These are phyloP conservation scores for Groenewaldozyma tartarivorans DNA, from an alignment of 805 yeast genomes.

Conservation along the genomic window DNA sequence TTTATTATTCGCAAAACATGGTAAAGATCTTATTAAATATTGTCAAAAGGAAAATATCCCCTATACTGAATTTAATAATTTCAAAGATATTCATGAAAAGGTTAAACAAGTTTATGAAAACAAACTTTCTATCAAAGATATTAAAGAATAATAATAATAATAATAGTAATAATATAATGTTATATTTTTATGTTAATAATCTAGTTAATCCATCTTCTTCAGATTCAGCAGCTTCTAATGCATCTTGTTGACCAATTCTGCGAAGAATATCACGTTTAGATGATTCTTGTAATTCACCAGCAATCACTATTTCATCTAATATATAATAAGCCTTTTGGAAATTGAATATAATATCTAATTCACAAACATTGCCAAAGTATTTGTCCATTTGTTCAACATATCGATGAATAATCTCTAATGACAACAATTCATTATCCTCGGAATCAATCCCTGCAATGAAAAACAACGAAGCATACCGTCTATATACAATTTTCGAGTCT, in stretches of 20 bases:
- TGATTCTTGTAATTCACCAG: conserved; percentile 80
- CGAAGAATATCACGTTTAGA: conserved; percentile 71
- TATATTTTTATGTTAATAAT: conserved; percentile 9
- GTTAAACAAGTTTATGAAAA: conserved; percentile 47
- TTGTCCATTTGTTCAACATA: conserved; percentile 96
- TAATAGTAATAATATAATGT: background rate
- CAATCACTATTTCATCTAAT: conserved; percentile 79
- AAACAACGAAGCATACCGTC: conserved; percentile 88
- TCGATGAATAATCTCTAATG: conserved; percentile 81
- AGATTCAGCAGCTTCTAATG: conserved; percentile 70
- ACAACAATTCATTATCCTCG: conserved; percentile 76
- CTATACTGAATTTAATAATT: conserved; percentile 71
- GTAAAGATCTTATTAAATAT: conserved; percentile 78
- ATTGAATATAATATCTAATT: conserved; percentile 91
- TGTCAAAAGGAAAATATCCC: conserved; percentile 77
- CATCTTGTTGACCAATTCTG: conserved; percentile 76
- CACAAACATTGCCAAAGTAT: conserved; percentile 92
- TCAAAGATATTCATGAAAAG: conserved; percentile 60
- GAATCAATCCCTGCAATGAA: conserved; percentile 80
- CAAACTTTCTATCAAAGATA: conserved; percentile 19
- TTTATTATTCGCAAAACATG: conserved; percentile 84
- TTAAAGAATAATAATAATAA: background rate
- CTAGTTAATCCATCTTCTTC: conserved; percentile 30
- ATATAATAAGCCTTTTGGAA: conserved; percentile 90
- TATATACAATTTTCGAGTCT: conserved; percentile 76